Base-by-base conservation (phyloP, 2,329 filamentous ascomycete species). In the Arachnomyces sp. region DNA sequence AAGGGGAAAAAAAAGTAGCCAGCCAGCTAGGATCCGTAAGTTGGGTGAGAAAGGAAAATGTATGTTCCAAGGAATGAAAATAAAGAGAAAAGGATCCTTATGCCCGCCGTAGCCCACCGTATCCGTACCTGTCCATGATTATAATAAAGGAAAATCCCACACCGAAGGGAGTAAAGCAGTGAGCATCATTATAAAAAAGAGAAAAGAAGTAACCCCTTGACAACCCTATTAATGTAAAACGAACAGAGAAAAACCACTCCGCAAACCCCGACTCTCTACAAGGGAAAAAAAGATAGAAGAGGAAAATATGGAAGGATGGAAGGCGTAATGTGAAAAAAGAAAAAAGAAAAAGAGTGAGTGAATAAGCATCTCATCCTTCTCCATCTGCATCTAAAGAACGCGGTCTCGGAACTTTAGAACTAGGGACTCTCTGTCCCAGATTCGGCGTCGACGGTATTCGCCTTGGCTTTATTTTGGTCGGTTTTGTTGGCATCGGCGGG, bases 391-490 rank as follows among this genome's bases (percentile, higher is more conserved):
- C 61, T 34, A 58, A 52, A 31, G 63, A 65, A 28, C 54, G 57
- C 35, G 57, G 56, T 36, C 59, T 45, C 6, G 54, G 53, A 28
- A 54, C 43, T 18, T 51, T 47, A 12, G 38, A 39, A 8, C 47
- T 46, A 15, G 48, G 36, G 3, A 45, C 45, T 25, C 53, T 57
- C 31, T 52, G 47, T 5, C 52, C 47, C 21, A 63, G 30, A 12
- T 53, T 59, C 3, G 62, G 60, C 2, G 61, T 62, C 7, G 63
- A 66, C 9, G 61, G 61, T 36, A 59, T 48, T 21, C 57, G 59
- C 25, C 54, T 25, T 5, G 21, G 55, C 12, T 59, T 53, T 35
- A 54, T 37, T 34, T 49, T 54, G 18, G 48, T 40, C 2, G 53
- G 49, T n/a, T 53, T 56, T 3, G 50, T 40, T 3, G 50, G 47